phyloP scores from a whole-genome alignment of 1,139 yeast species.

The Magnusiomyces sp. region DNA sequence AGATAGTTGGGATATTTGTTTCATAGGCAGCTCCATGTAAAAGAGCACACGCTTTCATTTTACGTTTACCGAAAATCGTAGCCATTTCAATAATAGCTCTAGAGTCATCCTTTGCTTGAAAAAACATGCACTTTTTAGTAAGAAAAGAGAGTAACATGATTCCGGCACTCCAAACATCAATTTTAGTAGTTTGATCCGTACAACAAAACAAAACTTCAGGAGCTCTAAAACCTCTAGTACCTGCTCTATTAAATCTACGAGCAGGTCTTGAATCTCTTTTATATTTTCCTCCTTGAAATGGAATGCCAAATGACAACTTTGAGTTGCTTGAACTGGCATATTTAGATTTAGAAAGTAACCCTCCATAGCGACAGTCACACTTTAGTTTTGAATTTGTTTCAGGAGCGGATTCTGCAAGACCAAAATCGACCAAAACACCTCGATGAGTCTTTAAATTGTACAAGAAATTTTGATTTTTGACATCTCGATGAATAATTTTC shows the following conservation, averaged over 20 bases:
- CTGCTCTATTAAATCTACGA: slow-evolving; percentile 93
- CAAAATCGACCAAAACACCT: slow-evolving; percentile 89
- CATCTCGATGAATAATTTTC: slow-evolving; percentile 78
- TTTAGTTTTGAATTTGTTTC: slow-evolving; percentile 2
- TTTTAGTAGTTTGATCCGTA: slow-evolving; percentile 69
- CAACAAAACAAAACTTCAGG: slow-evolving; percentile 90
- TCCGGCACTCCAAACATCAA: slow-evolving; percentile 92
- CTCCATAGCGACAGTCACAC: slow-evolving; percentile 10
- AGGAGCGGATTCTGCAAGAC: slow-evolving; percentile 55
- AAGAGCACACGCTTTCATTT: slow-evolving; percentile 66
- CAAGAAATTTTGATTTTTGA: slow-evolving; percentile 73
- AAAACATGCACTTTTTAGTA: slow-evolving; percentile 71
- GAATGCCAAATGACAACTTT: slow-evolving; percentile 1
- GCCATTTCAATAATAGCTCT: slow-evolving; percentile 86
- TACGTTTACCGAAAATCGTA: slow-evolving; percentile 70
- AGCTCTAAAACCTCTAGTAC: slow-evolving; percentile 93
- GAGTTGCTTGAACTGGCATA: neutral
- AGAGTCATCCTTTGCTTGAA: slow-evolving; percentile 83
- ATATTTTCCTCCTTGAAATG: slow-evolving; percentile 27
- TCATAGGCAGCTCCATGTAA: slow-evolving; percentile 88
- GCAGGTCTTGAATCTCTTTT: slow-evolving; percentile 52
- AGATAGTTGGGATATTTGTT: slow-evolving; percentile 44
- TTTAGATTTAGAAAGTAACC: slow-evolving; percentile 6
- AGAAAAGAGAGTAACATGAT: slow-evolving; percentile 69
- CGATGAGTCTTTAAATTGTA: slow-evolving; percentile 66